Base-by-base conservation (phyloP, 2,329 filamentous ascomycete genomes). In the Phialocephala sp. region DNA sequence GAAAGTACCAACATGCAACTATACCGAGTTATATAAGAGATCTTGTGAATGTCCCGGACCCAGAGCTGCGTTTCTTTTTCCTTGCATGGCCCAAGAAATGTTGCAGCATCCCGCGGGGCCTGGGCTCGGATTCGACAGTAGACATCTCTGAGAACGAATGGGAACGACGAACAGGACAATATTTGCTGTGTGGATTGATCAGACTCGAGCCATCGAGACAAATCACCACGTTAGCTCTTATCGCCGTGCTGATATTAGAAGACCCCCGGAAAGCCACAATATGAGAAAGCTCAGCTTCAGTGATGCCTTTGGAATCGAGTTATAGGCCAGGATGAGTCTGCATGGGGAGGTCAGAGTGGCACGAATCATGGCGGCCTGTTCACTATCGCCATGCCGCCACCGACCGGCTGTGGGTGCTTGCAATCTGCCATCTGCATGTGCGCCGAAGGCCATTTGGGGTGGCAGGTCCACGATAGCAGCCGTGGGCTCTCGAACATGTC, bases 1-100 rank as follows among this genome's bases (percentile, higher is more conserved):
- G 45, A 27, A 47, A 11, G 41, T 36, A 52, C 24, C 35, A 20
- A 15, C 27, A 18, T n/a, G 41, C 14, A 45, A 41, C 24, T 24
- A 47, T 45, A 14, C 14, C 14, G 18, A 12, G 43, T 57, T 54
- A 62, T 62, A 62, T 62, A 62, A 12, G 3, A 45, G 45, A 8
- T 20, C 24, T 32, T 54, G 43, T 4, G 27, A 47, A 27, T 24
- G n/a, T 15, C 37, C 37, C 56, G 12, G 56, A 24, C 32, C 32
- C 56, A 59, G 37, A 60, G n/a, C 41, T 60, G 41, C 2, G 12
- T 60, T 47, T 62, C 24, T 39, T 57, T 57, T 62, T 62, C 20
- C 50, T 18, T 62, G 60, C 52, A 45, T 45, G 37, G 20, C 56
- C 52, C 52, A 15, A 47, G 37, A 57, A 4, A 47, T 35, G 50